phyloP scores from a whole-genome alignment of 2,329 filamentous ascomycete genomes.

The Aspergillus alliaceus region DNA sequence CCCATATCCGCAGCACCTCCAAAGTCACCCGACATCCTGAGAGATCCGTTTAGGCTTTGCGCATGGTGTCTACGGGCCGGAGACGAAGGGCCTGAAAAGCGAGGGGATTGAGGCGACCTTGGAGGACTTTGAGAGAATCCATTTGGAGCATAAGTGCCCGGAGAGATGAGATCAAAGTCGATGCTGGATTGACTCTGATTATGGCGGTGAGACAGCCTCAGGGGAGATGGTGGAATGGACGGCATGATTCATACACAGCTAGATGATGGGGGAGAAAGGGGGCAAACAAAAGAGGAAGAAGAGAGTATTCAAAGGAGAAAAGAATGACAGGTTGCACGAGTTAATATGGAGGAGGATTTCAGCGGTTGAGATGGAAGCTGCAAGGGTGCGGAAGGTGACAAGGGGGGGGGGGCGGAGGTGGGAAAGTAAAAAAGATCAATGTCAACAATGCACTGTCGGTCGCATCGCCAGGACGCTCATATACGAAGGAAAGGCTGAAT shows the following conservation, averaged over 20 bases:
- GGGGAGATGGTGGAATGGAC: slow-evolving; percentile 34
- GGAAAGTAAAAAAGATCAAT: neutral
- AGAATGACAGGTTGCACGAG: neutral
- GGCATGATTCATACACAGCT: slow-evolving; percentile 19
- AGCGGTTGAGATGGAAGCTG: slow-evolving; percentile 3
- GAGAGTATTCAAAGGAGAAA: neutral
- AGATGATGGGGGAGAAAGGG: neutral
- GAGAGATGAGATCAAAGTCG: slow-evolving; percentile 38
- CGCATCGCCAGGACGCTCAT: slow-evolving; percentile 19
- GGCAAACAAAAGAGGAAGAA: neutral
- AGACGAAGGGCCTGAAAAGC: slow-evolving; percentile 39
- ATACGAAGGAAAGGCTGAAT: neutral
- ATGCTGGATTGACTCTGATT: slow-evolving; percentile 32
- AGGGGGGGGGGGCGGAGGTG: neutral
- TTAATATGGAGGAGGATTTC: neutral
- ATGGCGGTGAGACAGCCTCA: slow-evolving; percentile 41
- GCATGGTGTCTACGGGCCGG: slow-evolving; percentile 39
- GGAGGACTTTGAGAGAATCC: slow-evolving; percentile 33
- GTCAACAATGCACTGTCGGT: slow-evolving; percentile 8
- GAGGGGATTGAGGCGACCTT: slow-evolving; percentile 35
- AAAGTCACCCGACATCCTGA: slow-evolving; percentile 42
- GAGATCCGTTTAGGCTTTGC: slow-evolving; percentile 35
- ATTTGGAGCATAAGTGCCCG: slow-evolving; percentile 30
- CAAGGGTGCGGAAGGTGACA: neutral
- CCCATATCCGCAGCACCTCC: slow-evolving; percentile 31